Conservation (phyloP, 2,329 filamentous ascomycete species). For the Cryphonectria japonica region DNA sequence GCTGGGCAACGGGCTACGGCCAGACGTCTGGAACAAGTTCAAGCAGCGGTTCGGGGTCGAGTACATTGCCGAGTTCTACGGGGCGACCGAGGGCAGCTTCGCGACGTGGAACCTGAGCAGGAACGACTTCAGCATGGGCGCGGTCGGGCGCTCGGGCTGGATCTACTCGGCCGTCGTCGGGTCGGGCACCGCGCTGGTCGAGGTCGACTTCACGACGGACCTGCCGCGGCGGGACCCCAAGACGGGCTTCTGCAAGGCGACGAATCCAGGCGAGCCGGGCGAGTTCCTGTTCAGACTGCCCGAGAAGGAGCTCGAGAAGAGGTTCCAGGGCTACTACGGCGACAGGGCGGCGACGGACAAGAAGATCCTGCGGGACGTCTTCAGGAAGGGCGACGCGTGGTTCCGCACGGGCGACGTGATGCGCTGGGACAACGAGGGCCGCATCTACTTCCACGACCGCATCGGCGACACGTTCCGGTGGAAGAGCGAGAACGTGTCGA, state of each 20-base stretch:
- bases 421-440: conserved; percentile 70
- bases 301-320: conserved; percentile 60
- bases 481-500: conserved; percentile 85
- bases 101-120: conserved; percentile 73
- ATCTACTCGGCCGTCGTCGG: conserved; percentile 61
- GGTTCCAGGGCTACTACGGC: conserved; percentile 83
- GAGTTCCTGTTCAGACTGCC: conserved; percentile 78
- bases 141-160: conserved; percentile 73
- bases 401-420: conserved; percentile 86
- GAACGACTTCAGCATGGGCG: conserved; percentile 75
- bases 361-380: conserved; percentile 76
- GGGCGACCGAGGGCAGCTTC: conserved; percentile 72
- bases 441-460: conserved; percentile 79
- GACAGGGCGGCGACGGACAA: conserved; percentile 70
- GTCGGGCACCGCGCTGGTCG: conserved; percentile 59
- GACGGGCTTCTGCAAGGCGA: conserved; percentile 69
- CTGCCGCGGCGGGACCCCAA: conserved; percentile 67
- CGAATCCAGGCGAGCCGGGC: conserved; percentile 65
- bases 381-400: conserved; percentile 76
- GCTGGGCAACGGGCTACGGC: conserved; percentile 83
- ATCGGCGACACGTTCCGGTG: conserved; percentile 79
- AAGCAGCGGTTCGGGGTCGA: conserved; percentile 79
- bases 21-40: conserved; percentile 84
- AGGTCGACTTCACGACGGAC: conserved; percentile 73
- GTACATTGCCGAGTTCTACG: conserved; percentile 79